Evolutionary conservation across 1,139 yeast species (phyloP).

Genomic region (Eremothecium coryli): DNA sequence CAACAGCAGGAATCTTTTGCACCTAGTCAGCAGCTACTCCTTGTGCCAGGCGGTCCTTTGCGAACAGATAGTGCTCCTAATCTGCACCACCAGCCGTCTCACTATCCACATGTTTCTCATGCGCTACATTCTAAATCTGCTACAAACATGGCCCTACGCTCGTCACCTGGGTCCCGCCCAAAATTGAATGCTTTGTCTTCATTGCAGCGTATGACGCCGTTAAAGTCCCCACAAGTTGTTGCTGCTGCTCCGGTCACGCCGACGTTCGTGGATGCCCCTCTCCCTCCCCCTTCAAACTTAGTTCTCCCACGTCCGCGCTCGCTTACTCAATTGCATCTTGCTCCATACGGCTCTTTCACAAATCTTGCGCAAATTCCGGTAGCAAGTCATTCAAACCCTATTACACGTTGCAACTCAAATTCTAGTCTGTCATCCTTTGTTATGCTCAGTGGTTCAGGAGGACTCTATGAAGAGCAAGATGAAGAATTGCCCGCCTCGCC

Average conservation of each 20-base stretch:
- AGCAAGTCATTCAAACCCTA: constrained; percentile 1
- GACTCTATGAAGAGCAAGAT: constrained; percentile 7
- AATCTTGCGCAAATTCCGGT: background rate
- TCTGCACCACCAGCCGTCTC: background rate
- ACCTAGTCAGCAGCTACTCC: background rate
- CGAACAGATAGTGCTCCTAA: background rate
- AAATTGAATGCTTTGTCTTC: constrained; percentile 30
- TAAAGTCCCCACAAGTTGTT: constrained; percentile 9
- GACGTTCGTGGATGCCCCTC: constrained; percentile 8
- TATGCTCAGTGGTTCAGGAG: constrained; percentile 3
- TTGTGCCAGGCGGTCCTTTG: too few species aligned
- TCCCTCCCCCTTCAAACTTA: constrained; percentile 16
- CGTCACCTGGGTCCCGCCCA: constrained; percentile 8
- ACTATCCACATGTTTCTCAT: background rate
- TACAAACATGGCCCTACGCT: too few species aligned
- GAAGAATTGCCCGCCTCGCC: constrained; percentile 6
- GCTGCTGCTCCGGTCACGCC: background rate
- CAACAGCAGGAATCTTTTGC: background rate
- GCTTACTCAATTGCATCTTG: constrained; percentile 16
- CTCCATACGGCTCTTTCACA: background rate
- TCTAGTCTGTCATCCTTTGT: constrained; percentile 4
- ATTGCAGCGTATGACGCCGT: constrained; percentile 35
- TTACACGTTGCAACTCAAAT: constrained; percentile 3
- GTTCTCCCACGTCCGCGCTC: constrained; percentile 23
- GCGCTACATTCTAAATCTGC: background rate